Conservation (phyloP, 2,329 filamentous ascomycete species). For the Alternaria solani region DNA sequence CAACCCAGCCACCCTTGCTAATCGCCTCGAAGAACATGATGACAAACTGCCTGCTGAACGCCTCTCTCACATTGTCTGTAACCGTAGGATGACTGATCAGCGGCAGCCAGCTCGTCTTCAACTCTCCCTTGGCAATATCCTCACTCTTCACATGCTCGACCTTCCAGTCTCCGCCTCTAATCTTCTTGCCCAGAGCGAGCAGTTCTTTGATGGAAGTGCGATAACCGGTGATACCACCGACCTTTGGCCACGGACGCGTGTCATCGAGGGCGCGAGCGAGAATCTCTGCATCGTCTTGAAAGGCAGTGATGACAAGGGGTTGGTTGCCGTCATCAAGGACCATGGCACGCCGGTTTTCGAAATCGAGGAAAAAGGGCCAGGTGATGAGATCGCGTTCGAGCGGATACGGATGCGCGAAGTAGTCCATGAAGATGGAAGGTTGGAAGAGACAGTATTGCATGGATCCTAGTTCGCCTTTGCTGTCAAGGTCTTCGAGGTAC, state of each 20-base stretch:
- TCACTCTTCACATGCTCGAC: conserved; percentile 57
- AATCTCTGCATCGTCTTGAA: conserved; percentile 36
- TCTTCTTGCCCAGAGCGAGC: conserved; percentile 37
- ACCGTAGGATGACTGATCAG: conserved; percentile 46
- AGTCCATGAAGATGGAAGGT: conserved; percentile 63
- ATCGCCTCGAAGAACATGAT: conserved; percentile 55
- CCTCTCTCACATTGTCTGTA: conserved; percentile 44
- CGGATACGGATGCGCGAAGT: conserved; percentile 61
- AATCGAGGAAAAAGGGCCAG: conserved; percentile 47
- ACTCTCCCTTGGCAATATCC: conserved; percentile 57
- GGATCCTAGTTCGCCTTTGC: conserved; percentile 58
- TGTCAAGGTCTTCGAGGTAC: conserved; percentile 60
- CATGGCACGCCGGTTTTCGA: conserved; percentile 37
- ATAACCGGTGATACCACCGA: conserved; percentile 39
- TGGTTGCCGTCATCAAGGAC: conserved; percentile 38
- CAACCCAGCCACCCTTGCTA: conserved; percentile 54
- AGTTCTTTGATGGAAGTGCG: conserved; percentile 39
- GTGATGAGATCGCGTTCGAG: conserved; percentile 56
- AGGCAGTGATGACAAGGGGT: conserved; percentile 37
- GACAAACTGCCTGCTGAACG: conserved; percentile 50
- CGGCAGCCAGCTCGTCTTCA: conserved; percentile 55
- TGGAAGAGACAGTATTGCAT: conserved; percentile 67
- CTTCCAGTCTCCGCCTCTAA: conserved; percentile 41
- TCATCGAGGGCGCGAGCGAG: conserved; percentile 39
- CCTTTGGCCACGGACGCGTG: conserved; percentile 32